Base-by-base conservation (phyloP, 129 eudicot genomes). In the Flaveria linearis region DNA sequence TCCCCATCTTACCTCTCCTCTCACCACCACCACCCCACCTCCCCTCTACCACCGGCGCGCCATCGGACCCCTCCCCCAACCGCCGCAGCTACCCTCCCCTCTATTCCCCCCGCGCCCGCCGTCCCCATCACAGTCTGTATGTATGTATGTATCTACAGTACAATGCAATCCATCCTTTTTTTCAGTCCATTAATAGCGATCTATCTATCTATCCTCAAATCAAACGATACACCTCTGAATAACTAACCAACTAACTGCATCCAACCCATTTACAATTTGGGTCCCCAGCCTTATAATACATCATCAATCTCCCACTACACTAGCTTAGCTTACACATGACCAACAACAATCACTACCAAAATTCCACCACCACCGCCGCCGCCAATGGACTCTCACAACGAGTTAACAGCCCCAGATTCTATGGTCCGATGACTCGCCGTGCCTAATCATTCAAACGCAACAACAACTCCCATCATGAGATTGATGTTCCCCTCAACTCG, bases 361-460 rank as follows among this genome's bases (percentile, higher is more conserved):
- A 30, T 3, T 70, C 71, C 83, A 81, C 69, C n/a, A n/a, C n/a
- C n/a, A n/a, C n/a, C n/a, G n/a, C n/a, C 57, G 50, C 84, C 69
- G 74, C 74, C 22, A 96, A 82, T 82, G 91, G 87, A 45, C 68
- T 82, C 33, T 76, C 97, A 6, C 86, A 83, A 60, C 86, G 92
- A 13, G 87, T 95, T 76, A 91, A 74, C 85, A 91, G 97, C 76
- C 99, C 99, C 0, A 69, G 99, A 77, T 86, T 84, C 83, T 94
- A 96, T 30, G 92, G 96, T 64, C 85, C 96, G 52, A 95, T 95
- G 94, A 89, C 99, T 52, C 99, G 99, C 75, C 80, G 99, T 46
- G 92, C 97, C 3, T 91, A 84, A 23, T 93, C 98, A 7, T 93
- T 93, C 81, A 93, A 93, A 72, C 88, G 90, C 41, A 77, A 25